Base-by-base conservation (phyloP, 2,329 filamentous ascomycete species). In the Cadophora gregata region DNA sequence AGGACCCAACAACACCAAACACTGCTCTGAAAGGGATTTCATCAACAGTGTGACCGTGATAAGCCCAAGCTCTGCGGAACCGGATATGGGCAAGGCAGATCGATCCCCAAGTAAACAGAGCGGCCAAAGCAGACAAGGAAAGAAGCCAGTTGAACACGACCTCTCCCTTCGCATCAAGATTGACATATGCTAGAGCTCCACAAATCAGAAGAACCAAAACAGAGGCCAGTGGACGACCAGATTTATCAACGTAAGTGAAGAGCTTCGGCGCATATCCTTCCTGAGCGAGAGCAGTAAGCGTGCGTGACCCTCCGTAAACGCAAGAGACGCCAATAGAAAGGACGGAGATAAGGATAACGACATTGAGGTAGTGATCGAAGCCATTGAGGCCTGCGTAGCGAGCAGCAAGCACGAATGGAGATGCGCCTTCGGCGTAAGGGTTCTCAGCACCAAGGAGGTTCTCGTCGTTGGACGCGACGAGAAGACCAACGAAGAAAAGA, bases 21-120 rank as follows among this genome's bases (percentile, higher is more conserved):
- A 65, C 50, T 7, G 81, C 75, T 71, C 73, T 75, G 71, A 82
- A 84, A 2, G 82, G 81, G 61, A 85, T 81, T 73, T 81, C 78
- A 50, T 79, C 78, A 29, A 83, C 73, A 56, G 75, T 76, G 71
- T 85, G 85, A 62, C 87, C 87, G 72, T 89, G 86, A 14, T 81
- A 76, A 71, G 83, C 81, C 87, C 87, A 90, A 25, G 82, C 86
- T 58, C 82, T 76, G 66, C 87, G 85, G 83, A 90, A 90, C 59
- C 88, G 86, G 75, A 90, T 89, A 74, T 89, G 86, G 0, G 86
- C 81, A 0, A 88, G 77, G 76, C 86, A 89, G 74, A 89, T 88
- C 67, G 83, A 89, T 45, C 85, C 87, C 90, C 90, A 93, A 25
- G 90, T 90, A 78, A 93, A 91, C 74, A 93, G 86, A 68, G 86